Base-by-base conservation (phyloP, 768 basidiomycete species). In the Collybiopsis confluens region DNA sequence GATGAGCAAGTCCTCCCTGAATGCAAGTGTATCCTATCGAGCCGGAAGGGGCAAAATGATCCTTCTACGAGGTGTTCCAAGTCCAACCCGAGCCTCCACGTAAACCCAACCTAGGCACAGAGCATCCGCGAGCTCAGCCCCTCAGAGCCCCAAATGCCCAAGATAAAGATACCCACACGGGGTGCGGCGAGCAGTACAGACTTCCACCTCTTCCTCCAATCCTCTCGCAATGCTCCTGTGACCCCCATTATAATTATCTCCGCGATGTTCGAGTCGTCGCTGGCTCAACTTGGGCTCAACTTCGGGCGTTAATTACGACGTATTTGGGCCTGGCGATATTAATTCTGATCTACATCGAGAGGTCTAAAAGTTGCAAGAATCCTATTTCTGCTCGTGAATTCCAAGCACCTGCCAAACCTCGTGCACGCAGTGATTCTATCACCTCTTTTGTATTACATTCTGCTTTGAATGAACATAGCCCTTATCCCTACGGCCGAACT, bases 281-380 rank as follows among this genome's bases (percentile, higher is more conserved):
- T 1, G 52, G 55, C 24, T 67, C 62, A n/a, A n/a, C n/a, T n/a
- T n/a, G n/a, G n/a, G n/a, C n/a, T n/a, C n/a, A 45, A 73, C 73
- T 7, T 74, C 77, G 27, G 64, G 43, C 18, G 61, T 71, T 30
- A 61, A 68, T 27, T 64, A 68, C 45, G 75, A 76, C 37, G 46
- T 56, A 16, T 67, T 58, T 45, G 61, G 54, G 3, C 66, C 67
- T 20, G 81, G 84, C 16, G 82, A 82, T 38, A 71, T 75, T 4
- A 79, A 83, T 1, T 92, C 89, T 61, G 88, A 92, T 65, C 88
- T 9, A 89, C 89, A 3, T 90, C 89, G n/a, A 74, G 89, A 41
- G 87, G 88, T 3, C 82, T 89, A 59, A 81, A 73, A 61, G 82
- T 88, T 59, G 74, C 74, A 48, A 85, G 65, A 75, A 75, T 44